Percentiles rank a stretch among this genome's conserved stretches.
Conservation (phyloP, 176 grass and related monocot genomes). For the Musa itinerans region DNA sequence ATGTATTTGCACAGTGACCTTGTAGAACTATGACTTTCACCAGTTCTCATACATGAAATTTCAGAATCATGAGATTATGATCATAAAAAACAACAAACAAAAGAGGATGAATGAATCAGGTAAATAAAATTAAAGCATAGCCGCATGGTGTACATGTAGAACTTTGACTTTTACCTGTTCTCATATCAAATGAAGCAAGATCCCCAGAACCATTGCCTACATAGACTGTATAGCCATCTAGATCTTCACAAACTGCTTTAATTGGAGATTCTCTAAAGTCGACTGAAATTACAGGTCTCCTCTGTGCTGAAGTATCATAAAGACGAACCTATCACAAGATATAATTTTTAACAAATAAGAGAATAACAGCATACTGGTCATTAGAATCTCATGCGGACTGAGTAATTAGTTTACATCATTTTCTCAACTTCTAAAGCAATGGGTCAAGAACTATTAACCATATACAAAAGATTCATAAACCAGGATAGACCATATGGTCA, state of each 20-base stretch:
- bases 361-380: neutral
- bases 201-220: slow-evolving; percentile 80
- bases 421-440: no score
- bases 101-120: neutral
- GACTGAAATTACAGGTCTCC: slow-evolving; percentile 66
- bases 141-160: neutral
- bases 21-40: no score
- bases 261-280: slow-evolving; percentile 82
- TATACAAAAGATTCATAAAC: slow-evolving; percentile 70
- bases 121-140: neutral
- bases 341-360: slow-evolving; percentile 2
- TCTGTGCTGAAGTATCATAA: slow-evolving; percentile 79
- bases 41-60: no score
- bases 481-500: slow-evolving; percentile 36
- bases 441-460: neutral
- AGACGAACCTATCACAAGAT: slow-evolving; percentile 66
- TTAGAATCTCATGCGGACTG: no score
- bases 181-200: slow-evolving; percentile 86
- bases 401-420: no score
- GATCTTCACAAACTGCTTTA: slow-evolving; percentile 68
- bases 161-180: slow-evolving; percentile 46
- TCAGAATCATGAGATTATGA: neutral
- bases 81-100: neutral
- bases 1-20: neutral
- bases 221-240: slow-evolving; percentile 74